phyloP scores from a whole-genome alignment of 257 asterid genomes.

The Jacaranda mimosifolia region DNA sequence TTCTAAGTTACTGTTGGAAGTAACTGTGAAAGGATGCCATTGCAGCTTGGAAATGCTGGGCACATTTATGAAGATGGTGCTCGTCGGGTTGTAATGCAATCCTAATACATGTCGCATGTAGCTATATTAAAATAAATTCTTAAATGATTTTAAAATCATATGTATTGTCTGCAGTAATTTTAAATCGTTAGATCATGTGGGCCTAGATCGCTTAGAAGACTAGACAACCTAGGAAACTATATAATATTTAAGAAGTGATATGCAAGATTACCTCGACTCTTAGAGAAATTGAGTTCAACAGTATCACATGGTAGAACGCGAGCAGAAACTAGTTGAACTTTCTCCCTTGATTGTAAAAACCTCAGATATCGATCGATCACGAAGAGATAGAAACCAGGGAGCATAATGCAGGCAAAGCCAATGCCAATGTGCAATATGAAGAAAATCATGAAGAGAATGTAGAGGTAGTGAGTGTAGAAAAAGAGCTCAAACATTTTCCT shows the following conservation, averaged over 20 bases:
- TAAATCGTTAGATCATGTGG: background rate
- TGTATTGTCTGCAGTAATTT: background rate
- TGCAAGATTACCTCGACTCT: conserved; percentile 54
- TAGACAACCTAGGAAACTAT: background rate
- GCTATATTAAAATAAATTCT: background rate
- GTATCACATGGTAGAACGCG: conserved; percentile 71
- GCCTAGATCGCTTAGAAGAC: background rate
- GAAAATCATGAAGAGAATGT: conserved; percentile 82
- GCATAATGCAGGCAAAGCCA: conserved; percentile 89
- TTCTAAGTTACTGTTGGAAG: conserved; percentile 73
- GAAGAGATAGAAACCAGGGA: conserved; percentile 89
- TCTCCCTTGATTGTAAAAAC: conserved; percentile 74
- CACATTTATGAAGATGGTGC: conserved; percentile 79
- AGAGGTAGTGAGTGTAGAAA: conserved; percentile 85
- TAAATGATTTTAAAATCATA: background rate
- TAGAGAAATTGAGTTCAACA: conserved; percentile 87
- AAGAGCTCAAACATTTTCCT: conserved; percentile 86
- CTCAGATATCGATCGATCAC: conserved; percentile 84
- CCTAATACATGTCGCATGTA: conserved; percentile 36
- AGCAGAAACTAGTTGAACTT: conserved; percentile 66
- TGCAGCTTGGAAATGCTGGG: conserved; percentile 86
- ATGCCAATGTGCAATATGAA: conserved; percentile 79
- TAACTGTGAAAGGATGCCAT: conserved; percentile 97
- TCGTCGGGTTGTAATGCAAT: conserved; percentile 75
- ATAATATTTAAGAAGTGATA: background rate